These are phyloP conservation scores for Elsinoe arachidis DNA, from an alignment of 2,329 filamentous ascomycete species.

Conservation along the genomic window DNA sequence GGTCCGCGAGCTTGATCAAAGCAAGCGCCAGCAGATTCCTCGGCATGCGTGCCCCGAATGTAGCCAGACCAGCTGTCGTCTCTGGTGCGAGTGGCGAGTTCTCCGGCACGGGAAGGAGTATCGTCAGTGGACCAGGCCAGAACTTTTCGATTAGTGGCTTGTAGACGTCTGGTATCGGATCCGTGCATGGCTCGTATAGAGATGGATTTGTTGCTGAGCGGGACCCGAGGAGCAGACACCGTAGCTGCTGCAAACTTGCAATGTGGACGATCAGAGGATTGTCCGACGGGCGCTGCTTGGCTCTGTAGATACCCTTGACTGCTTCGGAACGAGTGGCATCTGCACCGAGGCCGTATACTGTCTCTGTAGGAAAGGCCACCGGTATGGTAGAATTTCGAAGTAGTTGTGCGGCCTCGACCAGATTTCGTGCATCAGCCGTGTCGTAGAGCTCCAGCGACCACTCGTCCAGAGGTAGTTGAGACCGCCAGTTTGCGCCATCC, in stretches of 20 bases:
- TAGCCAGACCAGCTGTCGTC: constrained; percentile 75
- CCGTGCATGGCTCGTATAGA: constrained; percentile 18
- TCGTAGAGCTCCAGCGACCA: constrained; percentile 23
- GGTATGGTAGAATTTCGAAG: constrained; percentile 61
- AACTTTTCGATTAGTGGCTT: constrained; percentile 67
- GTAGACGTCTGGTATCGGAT: constrained; percentile 66
- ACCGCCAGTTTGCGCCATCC: constrained; percentile 19
- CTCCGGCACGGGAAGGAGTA: constrained; percentile 70
- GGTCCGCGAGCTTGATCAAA: constrained; percentile 69
- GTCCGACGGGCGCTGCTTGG: constrained; percentile 83
- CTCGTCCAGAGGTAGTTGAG: constrained; percentile 29
- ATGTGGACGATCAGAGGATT: constrained; percentile 95
- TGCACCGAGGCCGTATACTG: constrained; percentile 93
- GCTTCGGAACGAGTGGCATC: constrained; percentile 80
- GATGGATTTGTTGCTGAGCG: constrained; percentile 22
- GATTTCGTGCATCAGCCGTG: constrained; percentile 40
- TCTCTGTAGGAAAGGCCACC: constrained; percentile 94
- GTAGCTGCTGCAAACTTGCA: constrained; percentile 68
- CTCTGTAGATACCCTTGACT: constrained; percentile 83
- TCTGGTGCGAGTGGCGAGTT: constrained; percentile 70
- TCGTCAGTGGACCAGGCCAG: constrained; percentile 92
- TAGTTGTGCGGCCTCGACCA: constrained; percentile 58
- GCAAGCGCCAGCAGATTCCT: constrained; percentile 74
- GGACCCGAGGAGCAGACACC: constrained; percentile 44
- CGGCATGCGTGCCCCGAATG: constrained; percentile 88